Percentiles rank a stretch among this genome's conserved stretches.
phyloP scores from a whole-genome alignment of 2,329 filamentous ascomycete species.

The Phaeosphaeriaceae sp. region DNA sequence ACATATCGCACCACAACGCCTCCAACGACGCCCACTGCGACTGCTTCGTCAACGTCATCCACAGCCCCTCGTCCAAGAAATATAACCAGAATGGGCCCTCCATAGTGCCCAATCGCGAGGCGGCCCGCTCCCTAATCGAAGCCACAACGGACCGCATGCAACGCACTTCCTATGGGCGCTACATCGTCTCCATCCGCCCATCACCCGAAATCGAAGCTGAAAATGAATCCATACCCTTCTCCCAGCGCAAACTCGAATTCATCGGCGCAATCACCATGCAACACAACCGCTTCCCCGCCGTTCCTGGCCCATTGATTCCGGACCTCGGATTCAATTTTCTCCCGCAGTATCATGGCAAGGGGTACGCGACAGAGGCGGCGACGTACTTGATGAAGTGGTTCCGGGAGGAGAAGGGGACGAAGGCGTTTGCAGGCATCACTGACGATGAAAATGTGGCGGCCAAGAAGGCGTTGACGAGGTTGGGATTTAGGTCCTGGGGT shows the following conservation, averaged over 20 bases:
- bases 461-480: slow-evolving; percentile 17
- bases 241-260: neutral
- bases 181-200: slow-evolving; percentile 28
- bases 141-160: slow-evolving; percentile 11
- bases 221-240: neutral
- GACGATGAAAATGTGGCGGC: slow-evolving; percentile 18
- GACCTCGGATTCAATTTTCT: slow-evolving; percentile 27
- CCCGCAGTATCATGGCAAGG: slow-evolving; percentile 16
- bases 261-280: slow-evolving; percentile 32
- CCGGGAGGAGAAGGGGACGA: slow-evolving; percentile 6
- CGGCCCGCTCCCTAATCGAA: slow-evolving; percentile 16
- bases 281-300: slow-evolving; percentile 14
- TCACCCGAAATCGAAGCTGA: slow-evolving; percentile 4
- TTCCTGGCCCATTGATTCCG: slow-evolving; percentile 15
- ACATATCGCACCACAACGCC: slow-evolving; percentile 5
- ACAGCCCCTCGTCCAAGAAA: slow-evolving; percentile 4
- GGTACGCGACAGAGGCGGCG: slow-evolving; percentile 24
- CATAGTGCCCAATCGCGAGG: slow-evolving; percentile 14
- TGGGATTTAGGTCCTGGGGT: slow-evolving; percentile 22
- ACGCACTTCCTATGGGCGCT: slow-evolving; percentile 35
- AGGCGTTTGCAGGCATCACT: slow-evolving; percentile 16
- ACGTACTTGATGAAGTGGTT: slow-evolving; percentile 9
- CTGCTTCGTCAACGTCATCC: slow-evolving; percentile 3
- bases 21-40: slow-evolving; percentile 2
- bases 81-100: neutral